A percentile compares a stretch with the other conserved stretches of the same genome.
Evolutionary conservation across 2,329 filamentous ascomycete species (phyloP).

Genomic region (Ustilaginoidea virens): DNA sequence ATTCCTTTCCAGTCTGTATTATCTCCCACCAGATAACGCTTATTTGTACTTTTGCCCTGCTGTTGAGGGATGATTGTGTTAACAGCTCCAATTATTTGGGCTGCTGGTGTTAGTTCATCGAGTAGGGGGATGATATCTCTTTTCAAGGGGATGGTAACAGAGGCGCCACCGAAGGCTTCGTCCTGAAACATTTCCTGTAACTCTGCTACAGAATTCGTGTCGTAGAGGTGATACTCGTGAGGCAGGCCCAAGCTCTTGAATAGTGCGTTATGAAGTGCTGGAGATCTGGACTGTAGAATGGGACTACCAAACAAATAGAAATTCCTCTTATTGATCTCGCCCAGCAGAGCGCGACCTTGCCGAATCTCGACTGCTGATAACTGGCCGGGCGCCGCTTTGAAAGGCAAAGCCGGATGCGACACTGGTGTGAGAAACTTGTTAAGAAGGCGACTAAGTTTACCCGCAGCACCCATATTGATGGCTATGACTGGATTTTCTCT

Average conservation of each 20-base stretch:
- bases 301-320: conserved; percentile 86
- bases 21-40: conserved; percentile 54
- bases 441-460: conserved; percentile 78
- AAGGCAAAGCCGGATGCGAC: conserved; percentile 74
- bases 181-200: conserved; percentile 51
- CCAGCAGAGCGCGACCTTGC: conserved; percentile 60
- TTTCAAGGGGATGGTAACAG: conserved; percentile 92
- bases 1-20: conserved; percentile 98
- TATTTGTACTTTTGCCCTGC: conserved; percentile 16
- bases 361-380: conserved; percentile 83
- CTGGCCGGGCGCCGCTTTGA: conserved; percentile 88
- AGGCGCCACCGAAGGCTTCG: conserved; percentile 76
- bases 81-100: conserved; percentile 73
- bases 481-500: conserved; percentile 79
- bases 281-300: conserved; percentile 68
- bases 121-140: conserved; percentile 70
- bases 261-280: conserved; percentile 75
- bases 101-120: conserved; percentile 66
- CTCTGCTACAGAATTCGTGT: conserved; percentile 51
- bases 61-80: conserved; percentile 70
- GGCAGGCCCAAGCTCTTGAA: conserved; percentile 67
- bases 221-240: conserved; percentile 61
- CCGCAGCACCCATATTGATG: conserved; percentile 83
- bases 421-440: conserved; percentile 94
- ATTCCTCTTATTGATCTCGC: conserved; percentile 56